These are phyloP conservation scores for Coemansia sp. DNA, from an alignment of 192 early-diverging fungal genomes.

Conservation along the genomic window DNA sequence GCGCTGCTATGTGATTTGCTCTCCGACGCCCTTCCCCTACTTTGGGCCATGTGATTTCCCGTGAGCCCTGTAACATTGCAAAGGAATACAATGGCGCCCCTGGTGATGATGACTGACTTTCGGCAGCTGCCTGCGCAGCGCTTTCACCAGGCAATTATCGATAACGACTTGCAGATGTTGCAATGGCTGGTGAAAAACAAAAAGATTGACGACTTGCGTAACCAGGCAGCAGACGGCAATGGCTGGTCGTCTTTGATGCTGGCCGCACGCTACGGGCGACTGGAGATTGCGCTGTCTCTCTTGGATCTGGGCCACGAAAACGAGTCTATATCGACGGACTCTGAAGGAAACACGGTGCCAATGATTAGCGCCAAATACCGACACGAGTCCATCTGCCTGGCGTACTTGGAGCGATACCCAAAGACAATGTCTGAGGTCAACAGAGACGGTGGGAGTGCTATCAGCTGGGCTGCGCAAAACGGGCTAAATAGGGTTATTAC, in stretches of 20 bases:
- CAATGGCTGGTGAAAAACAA: slow-evolving; percentile 36
- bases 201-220: slow-evolving; percentile 40
- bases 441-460: slow-evolving; percentile 44
- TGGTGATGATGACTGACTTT: slow-evolving; percentile 39
- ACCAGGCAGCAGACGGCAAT: slow-evolving; percentile 30
- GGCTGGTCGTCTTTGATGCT: slow-evolving; percentile 53
- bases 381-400: slow-evolving; percentile 39
- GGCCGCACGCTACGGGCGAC: slow-evolving; percentile 38
- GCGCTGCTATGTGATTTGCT: too few relatives aligned
- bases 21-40: too few relatives aligned
- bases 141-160: slow-evolving; percentile 38
- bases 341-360: slow-evolving; percentile 44
- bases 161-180: slow-evolving; percentile 40
- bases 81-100: slow-evolving; percentile 8
- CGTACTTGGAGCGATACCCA: slow-evolving; percentile 36
- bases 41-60: too few relatives aligned
- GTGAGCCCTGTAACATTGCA: too few relatives aligned
- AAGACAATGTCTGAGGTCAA: slow-evolving; percentile 49
- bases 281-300: slow-evolving; percentile 33
- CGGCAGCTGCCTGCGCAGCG: slow-evolving; percentile 34
- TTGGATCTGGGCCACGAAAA: slow-evolving; percentile 43
- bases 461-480: slow-evolving; percentile 46
- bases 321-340: slow-evolving; percentile 33
- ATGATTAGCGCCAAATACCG: slow-evolving; percentile 48
- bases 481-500: slow-evolving; percentile 37